phyloP scores from a whole-genome alignment of 352 stramenopile genomes.

The Phytophthora tubulina region DNA sequence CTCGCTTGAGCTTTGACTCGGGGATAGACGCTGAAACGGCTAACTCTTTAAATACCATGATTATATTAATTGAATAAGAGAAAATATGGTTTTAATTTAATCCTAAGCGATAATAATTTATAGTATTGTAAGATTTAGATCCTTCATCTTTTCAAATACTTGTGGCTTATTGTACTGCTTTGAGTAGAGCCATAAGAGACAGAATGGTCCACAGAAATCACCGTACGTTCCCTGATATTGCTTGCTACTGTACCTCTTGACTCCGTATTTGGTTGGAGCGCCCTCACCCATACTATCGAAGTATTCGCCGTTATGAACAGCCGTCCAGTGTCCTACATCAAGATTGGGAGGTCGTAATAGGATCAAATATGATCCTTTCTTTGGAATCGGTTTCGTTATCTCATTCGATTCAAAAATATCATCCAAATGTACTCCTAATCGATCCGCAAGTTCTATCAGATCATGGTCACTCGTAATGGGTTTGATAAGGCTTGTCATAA shows the following conservation, averaged over 20 bases:
- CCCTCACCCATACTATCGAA: slow-evolving; percentile 34
- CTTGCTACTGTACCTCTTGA: slow-evolving; percentile 16
- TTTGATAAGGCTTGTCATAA: slow-evolving; percentile 11
- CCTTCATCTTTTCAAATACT: slow-evolving; percentile 21
- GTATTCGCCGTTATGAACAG: slow-evolving; percentile 12
- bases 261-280: slow-evolving; percentile 14
- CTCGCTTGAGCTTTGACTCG: too few species aligned
- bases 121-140: slow-evolving; percentile 40
- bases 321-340: slow-evolving; percentile 24
- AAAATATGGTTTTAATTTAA: too few species aligned
- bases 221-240: slow-evolving; percentile 32
- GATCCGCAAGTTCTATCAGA: slow-evolving; percentile 14
- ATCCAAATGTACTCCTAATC: slow-evolving; percentile 4
- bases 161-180: slow-evolving; percentile 29
- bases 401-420: slow-evolving; percentile 28
- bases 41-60: too few species aligned
- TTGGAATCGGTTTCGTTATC: slow-evolving; percentile 1
- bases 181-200: slow-evolving; percentile 20
- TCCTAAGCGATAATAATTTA: too few species aligned
- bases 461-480: slow-evolving; percentile 15
- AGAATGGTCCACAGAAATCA: slow-evolving; percentile 25
- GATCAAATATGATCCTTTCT: slow-evolving; percentile 21
- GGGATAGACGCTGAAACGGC: too few species aligned
- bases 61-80: too few species aligned
- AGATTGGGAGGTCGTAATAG: slow-evolving; percentile 12